Conservation (phyloP, 2,329 filamentous ascomycete genomes). For the Orbilia blumenaviensis region DNA sequence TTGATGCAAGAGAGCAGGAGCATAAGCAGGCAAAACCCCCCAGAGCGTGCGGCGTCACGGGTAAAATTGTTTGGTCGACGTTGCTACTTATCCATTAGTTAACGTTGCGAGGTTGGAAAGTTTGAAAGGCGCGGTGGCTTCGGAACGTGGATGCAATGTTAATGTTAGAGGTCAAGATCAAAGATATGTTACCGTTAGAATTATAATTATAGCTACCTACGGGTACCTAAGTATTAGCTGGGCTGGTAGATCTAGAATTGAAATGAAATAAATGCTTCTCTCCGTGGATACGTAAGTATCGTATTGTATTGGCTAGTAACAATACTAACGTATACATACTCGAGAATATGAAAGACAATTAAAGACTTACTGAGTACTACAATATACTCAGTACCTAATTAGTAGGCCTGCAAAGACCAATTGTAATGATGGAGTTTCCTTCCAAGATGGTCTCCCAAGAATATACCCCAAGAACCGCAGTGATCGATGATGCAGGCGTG, state of each 20-base stretch:
- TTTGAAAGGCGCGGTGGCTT: conserved; percentile 1
- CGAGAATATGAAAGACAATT: too few species aligned
- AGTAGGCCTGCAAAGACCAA: too few species aligned
- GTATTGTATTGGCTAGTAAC: too few species aligned
- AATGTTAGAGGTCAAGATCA: too few species aligned
- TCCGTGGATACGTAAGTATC: too few species aligned
- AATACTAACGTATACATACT: too few species aligned
- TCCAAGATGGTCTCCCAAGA: neutral
- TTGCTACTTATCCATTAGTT: too few species aligned
- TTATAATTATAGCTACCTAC: too few species aligned
- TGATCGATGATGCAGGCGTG: neutral
- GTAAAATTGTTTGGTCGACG: neutral
- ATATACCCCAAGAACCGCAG: neutral
- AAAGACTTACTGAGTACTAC: too few species aligned
- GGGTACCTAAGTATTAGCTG: neutral
- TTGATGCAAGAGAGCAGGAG: neutral
- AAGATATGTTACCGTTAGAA: too few species aligned
- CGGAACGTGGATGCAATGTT: neutral
- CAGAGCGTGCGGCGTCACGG: conserved; percentile 2
- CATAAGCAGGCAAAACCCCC: conserved; percentile 1
- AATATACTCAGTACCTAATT: too few species aligned
- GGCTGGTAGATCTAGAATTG: conserved; percentile 6
- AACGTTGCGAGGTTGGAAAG: neutral
- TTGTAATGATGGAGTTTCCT: neutral
- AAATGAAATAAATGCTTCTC: too few species aligned